Conservation (phyloP, 2,329 filamentous ascomycete species). For the Alternaria consortialis region DNA sequence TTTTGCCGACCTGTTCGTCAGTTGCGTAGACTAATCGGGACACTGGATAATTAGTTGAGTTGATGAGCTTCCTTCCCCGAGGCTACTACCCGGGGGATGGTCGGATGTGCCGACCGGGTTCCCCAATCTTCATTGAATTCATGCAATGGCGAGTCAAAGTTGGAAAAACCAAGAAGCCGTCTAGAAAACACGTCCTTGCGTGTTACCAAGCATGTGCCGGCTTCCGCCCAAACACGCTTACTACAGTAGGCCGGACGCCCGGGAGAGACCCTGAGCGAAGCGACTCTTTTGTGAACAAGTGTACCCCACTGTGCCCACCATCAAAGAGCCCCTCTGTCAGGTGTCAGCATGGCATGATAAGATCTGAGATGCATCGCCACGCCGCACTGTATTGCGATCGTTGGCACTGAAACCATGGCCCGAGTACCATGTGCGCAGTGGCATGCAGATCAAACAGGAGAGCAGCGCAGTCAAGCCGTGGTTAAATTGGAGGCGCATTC, state of each 20-base stretch:
- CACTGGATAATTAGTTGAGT: too few relatives aligned
- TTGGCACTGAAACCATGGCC: conserved; percentile 9
- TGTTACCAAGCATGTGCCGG: conserved; percentile 6
- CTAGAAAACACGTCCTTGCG: conserved; percentile 1
- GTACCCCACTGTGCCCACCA: conserved; percentile 13
- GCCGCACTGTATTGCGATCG: not conserved
- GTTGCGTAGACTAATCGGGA: too few relatives aligned
- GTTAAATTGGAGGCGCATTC: conserved; percentile 9
- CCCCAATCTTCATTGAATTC: not conserved
- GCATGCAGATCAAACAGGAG: conserved; percentile 29
- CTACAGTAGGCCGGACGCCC: conserved; percentile 11
- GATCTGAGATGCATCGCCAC: not conserved
- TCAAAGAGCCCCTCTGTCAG: conserved; percentile 3
- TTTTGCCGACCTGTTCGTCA: too few relatives aligned
- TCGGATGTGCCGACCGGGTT: conserved; percentile 5
- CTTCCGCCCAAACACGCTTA: conserved; percentile 17
- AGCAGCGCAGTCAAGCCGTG: not conserved
- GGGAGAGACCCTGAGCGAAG: conserved; percentile 21
- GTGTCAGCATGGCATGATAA: not conserved
- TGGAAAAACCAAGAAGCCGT: not conserved
- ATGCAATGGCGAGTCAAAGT: not conserved
- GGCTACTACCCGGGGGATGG: not conserved
- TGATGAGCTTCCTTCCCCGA: not conserved
- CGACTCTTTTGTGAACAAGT: conserved; percentile 12
- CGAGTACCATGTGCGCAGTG: conserved; percentile 14